phyloP scores from a whole-genome alignment of 257 asterid species.

The Lycium ferocissimum region DNA sequence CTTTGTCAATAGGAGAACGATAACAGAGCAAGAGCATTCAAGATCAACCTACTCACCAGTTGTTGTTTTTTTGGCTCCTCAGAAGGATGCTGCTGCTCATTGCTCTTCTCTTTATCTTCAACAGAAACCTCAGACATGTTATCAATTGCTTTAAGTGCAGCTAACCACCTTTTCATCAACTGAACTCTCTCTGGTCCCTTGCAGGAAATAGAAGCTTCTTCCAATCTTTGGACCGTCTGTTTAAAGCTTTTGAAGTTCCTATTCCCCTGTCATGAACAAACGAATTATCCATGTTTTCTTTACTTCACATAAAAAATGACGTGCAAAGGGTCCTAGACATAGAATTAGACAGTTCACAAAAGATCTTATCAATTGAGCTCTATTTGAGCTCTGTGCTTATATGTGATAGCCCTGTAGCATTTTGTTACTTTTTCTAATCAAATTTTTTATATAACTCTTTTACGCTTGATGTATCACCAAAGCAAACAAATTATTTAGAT shows the following conservation, averaged over 20 bases:
- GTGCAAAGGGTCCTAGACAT: slow-evolving; percentile 7
- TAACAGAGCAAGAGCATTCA: background rate
- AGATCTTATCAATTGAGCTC: background rate
- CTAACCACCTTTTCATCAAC: slow-evolving; percentile 91
- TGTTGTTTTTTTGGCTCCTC: slow-evolving; percentile 80
- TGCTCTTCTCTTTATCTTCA: slow-evolving; percentile 62
- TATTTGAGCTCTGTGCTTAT: slow-evolving; percentile 2
- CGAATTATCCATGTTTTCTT: background rate
- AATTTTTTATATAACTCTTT: background rate
- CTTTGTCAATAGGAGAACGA: background rate
- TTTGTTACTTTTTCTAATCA: background rate
- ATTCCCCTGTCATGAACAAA: slow-evolving; percentile 56
- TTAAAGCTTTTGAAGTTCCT: slow-evolving; percentile 79
- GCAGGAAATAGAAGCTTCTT: slow-evolving; percentile 94
- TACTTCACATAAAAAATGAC: background rate
- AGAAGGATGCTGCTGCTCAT: slow-evolving; percentile 55
- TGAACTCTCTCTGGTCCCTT: slow-evolving; percentile 86
- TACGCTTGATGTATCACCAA: slow-evolving; percentile 16
- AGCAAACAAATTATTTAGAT: background rate
- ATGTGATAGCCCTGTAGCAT: background rate
- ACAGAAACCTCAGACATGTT: slow-evolving; percentile 46
- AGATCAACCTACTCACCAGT: slow-evolving; percentile 54
- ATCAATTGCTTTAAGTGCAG: slow-evolving; percentile 69
- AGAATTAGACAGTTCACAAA: slow-evolving; percentile 5
- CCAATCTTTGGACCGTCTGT: slow-evolving; percentile 93